Conservation (phyloP, 306 rosid genomes). For the Purshia tridentata region DNA sequence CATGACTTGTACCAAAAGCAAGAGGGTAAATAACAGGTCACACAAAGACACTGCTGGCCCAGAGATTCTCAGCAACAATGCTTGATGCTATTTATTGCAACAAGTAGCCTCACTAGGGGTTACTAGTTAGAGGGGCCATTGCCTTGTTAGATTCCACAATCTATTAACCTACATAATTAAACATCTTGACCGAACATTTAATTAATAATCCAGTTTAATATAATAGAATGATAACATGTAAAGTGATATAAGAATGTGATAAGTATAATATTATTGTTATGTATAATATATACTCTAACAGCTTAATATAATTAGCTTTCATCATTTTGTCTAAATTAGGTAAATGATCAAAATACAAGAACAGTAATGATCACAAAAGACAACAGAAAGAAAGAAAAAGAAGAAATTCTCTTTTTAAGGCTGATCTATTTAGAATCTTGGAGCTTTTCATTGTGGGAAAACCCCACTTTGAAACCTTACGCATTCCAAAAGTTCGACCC, state of each 20-base stretch:
- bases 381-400: conserved; percentile 4
- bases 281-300: too few species aligned
- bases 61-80: background rate
- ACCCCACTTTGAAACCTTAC: background rate
- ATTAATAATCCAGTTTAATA: too few species aligned
- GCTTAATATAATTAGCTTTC: too few species aligned
- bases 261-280: too few species aligned
- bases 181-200: too few species aligned
- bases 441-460: background rate
- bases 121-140: too few species aligned
- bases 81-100: background rate
- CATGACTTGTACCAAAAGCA: background rate
- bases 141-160: too few species aligned
- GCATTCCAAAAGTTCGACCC: background rate
- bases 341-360: background rate
- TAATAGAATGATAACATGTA: too few species aligned
- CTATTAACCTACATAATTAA: too few species aligned
- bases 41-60: background rate
- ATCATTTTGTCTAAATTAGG: too few species aligned
- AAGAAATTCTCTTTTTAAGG: background rate
- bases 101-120: background rate
- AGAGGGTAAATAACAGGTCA: background rate
- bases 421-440: background rate
- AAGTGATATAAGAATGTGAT: too few species aligned
- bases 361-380: background rate